Conservation (phyloP, 257 asterid species). For the Nicotiana sylvestris region DNA sequence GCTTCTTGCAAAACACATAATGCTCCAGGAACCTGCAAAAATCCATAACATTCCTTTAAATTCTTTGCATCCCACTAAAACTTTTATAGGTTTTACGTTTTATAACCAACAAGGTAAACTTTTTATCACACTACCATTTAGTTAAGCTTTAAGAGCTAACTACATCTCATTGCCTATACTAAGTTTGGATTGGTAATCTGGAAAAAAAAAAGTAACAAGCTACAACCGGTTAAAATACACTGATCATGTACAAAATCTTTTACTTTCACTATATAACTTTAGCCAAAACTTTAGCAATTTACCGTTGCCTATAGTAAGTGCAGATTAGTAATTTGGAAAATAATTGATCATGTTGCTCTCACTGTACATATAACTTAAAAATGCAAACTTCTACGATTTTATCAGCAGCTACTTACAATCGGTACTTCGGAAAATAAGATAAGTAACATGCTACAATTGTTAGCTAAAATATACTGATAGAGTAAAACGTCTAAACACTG, state of each 20-base stretch:
- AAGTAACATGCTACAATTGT: neutral
- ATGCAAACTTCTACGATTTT: neutral
- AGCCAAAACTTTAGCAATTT: neutral
- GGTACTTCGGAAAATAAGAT: neutral
- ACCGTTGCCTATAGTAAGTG: neutral
- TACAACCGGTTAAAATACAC: neutral
- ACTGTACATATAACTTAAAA: neutral
- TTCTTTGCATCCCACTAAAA: neutral
- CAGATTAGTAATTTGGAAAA: neutral
- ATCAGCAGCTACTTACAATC: neutral
- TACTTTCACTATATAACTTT: neutral
- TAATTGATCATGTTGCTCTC: neutral
- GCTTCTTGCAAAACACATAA: conserved; percentile 88
- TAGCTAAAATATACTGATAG: neutral
- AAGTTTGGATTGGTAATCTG: neutral
- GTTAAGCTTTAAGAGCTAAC: neutral
- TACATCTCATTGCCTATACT: neutral
- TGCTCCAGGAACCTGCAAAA: conserved; percentile 80
- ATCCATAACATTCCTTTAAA: neutral
- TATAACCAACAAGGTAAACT: neutral
- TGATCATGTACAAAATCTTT: neutral
- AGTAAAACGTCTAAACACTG: neutral
- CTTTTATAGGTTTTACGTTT: neutral
- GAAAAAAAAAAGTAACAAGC: neutral
- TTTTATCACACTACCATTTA: neutral